Evolutionary conservation across 495 filamentous ascomycete genomes (phyloP), one percentile per base, ranked within the genome.

Genomic region (Penicillium crystallinum): DNA sequence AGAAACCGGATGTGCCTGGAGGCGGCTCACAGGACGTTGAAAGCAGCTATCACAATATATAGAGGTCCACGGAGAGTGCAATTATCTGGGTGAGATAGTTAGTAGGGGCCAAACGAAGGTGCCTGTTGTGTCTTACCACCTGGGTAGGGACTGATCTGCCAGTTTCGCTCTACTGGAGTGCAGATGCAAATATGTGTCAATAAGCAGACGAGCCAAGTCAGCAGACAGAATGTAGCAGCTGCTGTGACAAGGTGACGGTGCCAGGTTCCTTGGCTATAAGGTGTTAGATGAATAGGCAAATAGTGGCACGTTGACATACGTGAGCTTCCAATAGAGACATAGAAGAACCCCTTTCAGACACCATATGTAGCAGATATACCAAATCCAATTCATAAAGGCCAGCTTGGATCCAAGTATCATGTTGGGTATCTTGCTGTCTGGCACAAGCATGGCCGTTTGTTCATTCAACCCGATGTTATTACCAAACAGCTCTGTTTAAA

Each of bases 341-440:
- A 73, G 66, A 57, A 80, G 64, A 54, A 75, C 70, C 2, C 72
- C 62, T 49, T 83, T 83, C 43, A 82, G 51, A 6, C 59, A 59
- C 77, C 77, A 83, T 4, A 83, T 63, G n/a, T 78, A 62, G 38
- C 71, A 69, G 1, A 72, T 71, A 52, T 81, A 82, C 7, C 70
- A 63, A 19, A 72, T 73, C 77, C 78, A 80, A 3, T 76, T 74
- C 58, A 52, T 58, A 31, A 64, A 64, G 7, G 57, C 58, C 23
- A 64, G 25, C 36, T 61, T 61, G 5, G 61, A 64, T 14, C 61
- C 61, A 0, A 58, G 52, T 8, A 54, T 45, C 40, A 64, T 49
- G 6, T 49, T 12, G 6, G 48, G 17, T 0, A 64, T 41, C 18
- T 56, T 38, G 37, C 45, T 54, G 12, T 61, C 55, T 3, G 61